These are phyloP conservation scores for Sugiyamaella grinbergsii DNA, from an alignment of 1,139 yeast species.

Conservation along the genomic window DNA sequence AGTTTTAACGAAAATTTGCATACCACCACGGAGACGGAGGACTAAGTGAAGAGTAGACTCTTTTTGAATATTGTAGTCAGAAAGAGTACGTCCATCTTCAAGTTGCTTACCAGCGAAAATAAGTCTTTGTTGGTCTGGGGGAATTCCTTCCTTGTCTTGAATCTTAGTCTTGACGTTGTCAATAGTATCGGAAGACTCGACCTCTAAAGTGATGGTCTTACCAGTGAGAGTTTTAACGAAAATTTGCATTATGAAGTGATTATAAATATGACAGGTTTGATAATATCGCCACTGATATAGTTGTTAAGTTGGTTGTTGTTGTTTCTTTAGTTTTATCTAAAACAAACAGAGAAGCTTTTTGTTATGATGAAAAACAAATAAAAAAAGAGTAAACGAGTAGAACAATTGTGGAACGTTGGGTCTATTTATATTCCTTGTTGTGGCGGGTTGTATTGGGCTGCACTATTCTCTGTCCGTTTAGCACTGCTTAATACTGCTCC, in stretches of 20 bases:
- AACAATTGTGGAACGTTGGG: neutral
- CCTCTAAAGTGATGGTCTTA: constrained; percentile 82
- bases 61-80: constrained; percentile 87
- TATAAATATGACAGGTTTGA: neutral
- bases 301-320: too few relatives aligned
- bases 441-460: constrained; percentile 4
- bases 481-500: neutral
- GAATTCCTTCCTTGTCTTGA: constrained; percentile 86
- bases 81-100: constrained; percentile 80
- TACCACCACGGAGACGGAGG: constrained; percentile 83
- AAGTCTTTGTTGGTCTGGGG: constrained; percentile 84
- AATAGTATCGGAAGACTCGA: constrained; percentile 81
- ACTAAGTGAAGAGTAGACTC: constrained; percentile 84
- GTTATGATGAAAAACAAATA: neutral
- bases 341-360: constrained; percentile 3
- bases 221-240: constrained; percentile 79
- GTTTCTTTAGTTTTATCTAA: neutral
- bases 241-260: constrained; percentile 56
- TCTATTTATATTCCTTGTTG: constrained; percentile 13
- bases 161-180: constrained; percentile 83
- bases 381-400: neutral
- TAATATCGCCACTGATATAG: neutral
- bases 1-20: constrained; percentile 76
- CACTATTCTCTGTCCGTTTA: neutral
- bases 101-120: constrained; percentile 86